Base-by-base conservation (phyloP, 139 green algal genomes). In the Coccomyxa sp. region DNA sequence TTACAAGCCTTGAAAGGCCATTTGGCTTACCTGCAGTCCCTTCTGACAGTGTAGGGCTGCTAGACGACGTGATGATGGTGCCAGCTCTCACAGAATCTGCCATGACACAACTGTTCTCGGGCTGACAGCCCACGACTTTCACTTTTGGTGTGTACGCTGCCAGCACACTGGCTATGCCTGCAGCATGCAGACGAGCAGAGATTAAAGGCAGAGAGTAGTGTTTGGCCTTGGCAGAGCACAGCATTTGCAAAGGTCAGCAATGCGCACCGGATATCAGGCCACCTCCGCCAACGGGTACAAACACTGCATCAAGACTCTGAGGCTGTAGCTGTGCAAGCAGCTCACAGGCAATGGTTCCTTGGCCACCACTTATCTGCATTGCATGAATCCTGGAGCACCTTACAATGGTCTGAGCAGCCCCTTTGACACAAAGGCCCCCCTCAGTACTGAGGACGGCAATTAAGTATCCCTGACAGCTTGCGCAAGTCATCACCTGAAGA, bases 261-360 rank as follows among this genome's bases (percentile, higher is more conserved):
- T 77, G 58, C n/a, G n/a, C n/a, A n/a, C 81, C 81, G 39, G 75
- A 78, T 0, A 89, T 85, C 10, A 94, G 83, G 40, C 89, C 89
- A 7, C 90, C 90, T 8, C 90, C 88, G n/a, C 90, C 90, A 16
- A 94, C 87, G 29, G 90, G 90, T 12, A 94, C 83, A 54, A 90
- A 87, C 40, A 91, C 87, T 14, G 81, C 72, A 37, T 90, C 84
- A 39, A 89, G 68, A 2, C 70, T 34, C 0, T 39, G 54, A 2
- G 64, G 64, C 8, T 68, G 82, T 68, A 89, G 54, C 68, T 84
- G 75, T 68, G 77, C 70, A 64, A 94, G 80, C 36, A 94, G 74
- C 69, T 94, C 90, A 3, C 93, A 31, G 7, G 84, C 85, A 0
- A 91, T 55, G 0, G 81, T 90, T 50, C 90, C 90, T 74, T 91